These are phyloP conservation scores for Hypoxylon crocopeplum DNA, from an alignment of 495 filamentous ascomycete genomes.

Conservation along the genomic window DNA sequence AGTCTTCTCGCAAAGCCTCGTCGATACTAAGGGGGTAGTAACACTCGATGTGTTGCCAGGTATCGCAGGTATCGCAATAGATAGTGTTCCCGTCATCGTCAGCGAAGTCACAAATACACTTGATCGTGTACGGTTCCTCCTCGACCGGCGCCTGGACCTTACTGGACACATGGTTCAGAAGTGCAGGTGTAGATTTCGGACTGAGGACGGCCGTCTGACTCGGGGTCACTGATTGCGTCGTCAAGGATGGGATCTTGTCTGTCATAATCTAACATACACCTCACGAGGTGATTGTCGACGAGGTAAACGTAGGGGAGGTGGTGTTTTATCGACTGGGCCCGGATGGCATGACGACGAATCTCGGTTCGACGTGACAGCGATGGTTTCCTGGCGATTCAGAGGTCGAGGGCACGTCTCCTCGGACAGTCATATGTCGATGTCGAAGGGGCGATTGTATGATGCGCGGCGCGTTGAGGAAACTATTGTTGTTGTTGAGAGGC, in stretches of 20 bases:
- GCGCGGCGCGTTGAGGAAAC: constrained; percentile 20
- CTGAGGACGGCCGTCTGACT: constrained; percentile 57
- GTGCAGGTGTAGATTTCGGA: constrained; percentile 55
- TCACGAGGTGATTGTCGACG: constrained; percentile 58
- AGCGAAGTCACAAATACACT: constrained; percentile 90
- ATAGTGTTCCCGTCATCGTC: constrained; percentile 99
- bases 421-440: constrained; percentile 22
- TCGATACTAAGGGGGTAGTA: constrained; percentile 78
- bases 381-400: constrained; percentile 22
- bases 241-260: constrained; percentile 75
- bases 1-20: constrained; percentile 72
- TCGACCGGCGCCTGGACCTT: constrained; percentile 62
- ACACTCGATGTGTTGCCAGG: constrained; percentile 97
- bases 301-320: constrained; percentile 42
- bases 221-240: constrained; percentile 60
- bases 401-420: constrained; percentile 6
- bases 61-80: constrained; percentile 92
- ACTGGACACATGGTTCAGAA: constrained; percentile 63
- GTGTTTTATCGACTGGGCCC: constrained; percentile 55
- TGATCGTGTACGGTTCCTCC: constrained; percentile 94
- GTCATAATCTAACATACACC: constrained; percentile 87
- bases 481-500: constrained; percentile 15
- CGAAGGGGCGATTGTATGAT: constrained; percentile 4
- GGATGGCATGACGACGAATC: constrained; percentile 66
- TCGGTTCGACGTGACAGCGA: constrained; percentile 46